Evolutionary conservation across 306 rosid genomes (phyloP).

Genomic region (Castanea crenata): DNA sequence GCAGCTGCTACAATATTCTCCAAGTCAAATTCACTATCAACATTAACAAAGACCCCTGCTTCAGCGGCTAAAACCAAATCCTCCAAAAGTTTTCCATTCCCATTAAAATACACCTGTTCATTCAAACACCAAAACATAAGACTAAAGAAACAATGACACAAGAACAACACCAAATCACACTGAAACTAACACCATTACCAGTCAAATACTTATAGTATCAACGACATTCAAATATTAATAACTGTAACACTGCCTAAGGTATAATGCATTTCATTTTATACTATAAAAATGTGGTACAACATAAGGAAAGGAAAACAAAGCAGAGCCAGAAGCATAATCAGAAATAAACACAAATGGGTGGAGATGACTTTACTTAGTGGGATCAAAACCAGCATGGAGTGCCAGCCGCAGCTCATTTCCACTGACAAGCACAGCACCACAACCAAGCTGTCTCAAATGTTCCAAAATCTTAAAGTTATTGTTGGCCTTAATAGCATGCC

Average conservation of each 20-base stretch:
- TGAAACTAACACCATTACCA: not conserved
- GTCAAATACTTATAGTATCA: not conserved
- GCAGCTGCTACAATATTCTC: conserved; percentile 85
- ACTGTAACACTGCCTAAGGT: too few species aligned
- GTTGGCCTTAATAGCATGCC: conserved; percentile 92
- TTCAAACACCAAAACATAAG: conserved; percentile 2
- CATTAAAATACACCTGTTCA: conserved; percentile 79
- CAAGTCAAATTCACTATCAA: conserved; percentile 92
- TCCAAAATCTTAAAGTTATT: conserved; percentile 83
- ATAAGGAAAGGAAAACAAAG: not conserved
- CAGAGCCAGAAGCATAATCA: conserved; percentile 7
- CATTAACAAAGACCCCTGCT: conserved; percentile 78
- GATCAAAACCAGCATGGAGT: conserved; percentile 81
- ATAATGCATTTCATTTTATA: too few species aligned
- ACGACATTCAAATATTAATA: not conserved
- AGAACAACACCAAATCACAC: not conserved
- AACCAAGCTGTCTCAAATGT: conserved; percentile 79
- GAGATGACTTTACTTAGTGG: conserved; percentile 52
- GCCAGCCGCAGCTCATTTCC: conserved; percentile 88
- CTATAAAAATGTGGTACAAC: not conserved
- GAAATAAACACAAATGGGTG: not conserved
- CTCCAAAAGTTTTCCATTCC: conserved; percentile 84
- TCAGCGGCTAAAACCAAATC: conserved; percentile 89
- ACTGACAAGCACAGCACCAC: conserved; percentile 96
- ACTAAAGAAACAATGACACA: too few species aligned